Evolutionary conservation across 257 asterid genomes (phyloP).

Genomic region (Forsythia viridissima): DNA sequence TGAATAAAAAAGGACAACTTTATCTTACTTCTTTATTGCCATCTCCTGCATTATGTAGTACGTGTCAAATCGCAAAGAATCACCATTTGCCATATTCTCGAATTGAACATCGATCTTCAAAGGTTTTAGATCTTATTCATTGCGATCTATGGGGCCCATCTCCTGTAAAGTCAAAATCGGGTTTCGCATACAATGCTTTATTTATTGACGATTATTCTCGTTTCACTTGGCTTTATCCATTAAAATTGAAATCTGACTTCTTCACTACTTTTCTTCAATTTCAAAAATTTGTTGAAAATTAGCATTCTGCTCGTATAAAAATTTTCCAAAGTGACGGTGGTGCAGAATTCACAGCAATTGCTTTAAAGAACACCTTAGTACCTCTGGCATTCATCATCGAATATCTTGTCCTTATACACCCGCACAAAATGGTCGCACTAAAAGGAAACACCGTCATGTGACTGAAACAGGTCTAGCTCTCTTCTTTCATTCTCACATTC

Average conservation of each 20-base stretch:
- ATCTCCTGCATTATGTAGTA: not conserved
- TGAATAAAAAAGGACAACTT: not conserved
- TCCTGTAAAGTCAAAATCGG: no score
- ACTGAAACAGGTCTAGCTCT: no score
- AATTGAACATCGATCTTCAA: no score
- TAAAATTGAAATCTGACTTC: not conserved
- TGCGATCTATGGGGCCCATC: not conserved
- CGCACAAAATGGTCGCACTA: no score
- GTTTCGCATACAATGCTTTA: not conserved
- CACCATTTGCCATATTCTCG: no score
- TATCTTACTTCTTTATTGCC: not conserved
- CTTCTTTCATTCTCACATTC: no score
- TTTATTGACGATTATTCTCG: slow-evolving; percentile 7
- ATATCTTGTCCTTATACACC: not conserved
- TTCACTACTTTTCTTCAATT: not conserved
- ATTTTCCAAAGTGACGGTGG: not conserved
- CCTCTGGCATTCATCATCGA: slow-evolving; percentile 1
- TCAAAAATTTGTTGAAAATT: not conserved
- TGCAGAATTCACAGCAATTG: not conserved
- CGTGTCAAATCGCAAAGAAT: no score
- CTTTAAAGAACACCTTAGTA: not conserved
- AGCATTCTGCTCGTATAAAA: no score
- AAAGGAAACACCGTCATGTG: no score
- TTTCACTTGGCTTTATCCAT: slow-evolving; percentile 1
- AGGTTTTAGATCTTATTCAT: no score